Base-by-base conservation (phyloP, 805 yeast genomes). In the Pichia insulana region DNA sequence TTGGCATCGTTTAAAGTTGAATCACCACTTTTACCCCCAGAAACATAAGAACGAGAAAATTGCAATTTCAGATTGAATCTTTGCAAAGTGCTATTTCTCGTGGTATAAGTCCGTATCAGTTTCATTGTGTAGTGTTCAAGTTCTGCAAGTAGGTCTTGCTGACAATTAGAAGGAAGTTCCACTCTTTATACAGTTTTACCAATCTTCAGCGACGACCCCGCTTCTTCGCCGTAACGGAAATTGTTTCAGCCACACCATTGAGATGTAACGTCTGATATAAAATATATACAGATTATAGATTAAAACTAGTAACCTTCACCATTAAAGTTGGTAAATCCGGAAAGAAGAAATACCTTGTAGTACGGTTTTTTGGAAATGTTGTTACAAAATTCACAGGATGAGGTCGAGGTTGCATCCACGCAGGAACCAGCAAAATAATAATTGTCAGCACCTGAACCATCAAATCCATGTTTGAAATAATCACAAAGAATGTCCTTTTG, bases 331-430 rank as follows among this genome's bases (percentile, higher is more conserved):
- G 77, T 71, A 55, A 83, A 83, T 0, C 88, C 87, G 16, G 83
- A 66, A 38, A 83, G 59, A 36, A 83, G 55, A 57, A 83, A 83
- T 37, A 77, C 66, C 53, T 71, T 73, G 44, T 60, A 64, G 57
- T 80, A 83, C n/a, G 71, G 69, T 52, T 81, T 82, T 55, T 81
- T 79, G 20, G 78, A 63, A 33, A 83, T 76, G 48, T 72, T 71
- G 55, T 83, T 83, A 42, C 88, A 83, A 71, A 85, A 84, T 53
- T 83, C 84, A 86, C 90, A 84, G 2, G 88, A 85, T 41, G 83
- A 75, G 0, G 92, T 83, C 37, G 83, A 64, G 41, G 89, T 73
- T 17, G 92, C 94, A 58, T 83, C 94, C 39, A 83, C 83, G 62
- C 94, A 83, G 2, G 85, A 77, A 2, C 94, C 94, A 26, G 88